A percentile compares a stretch with the other conserved stretches of the same genome.
Conservation (phyloP, 1,139 yeast genomes). For the Saccharomyces hybrid region DNA sequence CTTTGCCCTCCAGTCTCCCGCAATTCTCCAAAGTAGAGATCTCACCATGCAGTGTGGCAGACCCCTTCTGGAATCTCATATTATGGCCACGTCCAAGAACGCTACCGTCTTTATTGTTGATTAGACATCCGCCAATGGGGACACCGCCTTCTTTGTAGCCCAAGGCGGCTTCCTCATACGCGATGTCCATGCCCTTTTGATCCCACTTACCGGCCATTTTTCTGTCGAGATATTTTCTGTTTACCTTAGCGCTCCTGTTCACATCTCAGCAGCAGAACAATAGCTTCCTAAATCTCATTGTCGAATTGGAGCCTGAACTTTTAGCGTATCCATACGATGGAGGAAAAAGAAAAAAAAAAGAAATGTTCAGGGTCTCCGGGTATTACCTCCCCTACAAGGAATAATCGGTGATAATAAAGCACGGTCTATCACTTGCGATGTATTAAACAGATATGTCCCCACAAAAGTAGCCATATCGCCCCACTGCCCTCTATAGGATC, state of each 20-base stretch:
- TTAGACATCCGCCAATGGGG: constrained; percentile 76
- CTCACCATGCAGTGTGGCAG: constrained; percentile 85
- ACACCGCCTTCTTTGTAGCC: constrained; percentile 81
- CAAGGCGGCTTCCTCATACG: constrained; percentile 62
- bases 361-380: constrained; percentile 1
- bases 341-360: not conserved
- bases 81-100: constrained; percentile 85
- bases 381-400: constrained; percentile 1
- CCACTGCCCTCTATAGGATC: not conserved
- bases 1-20: constrained; percentile 67
- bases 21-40: constrained; percentile 83
- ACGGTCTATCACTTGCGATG: not conserved
- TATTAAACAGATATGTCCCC: not conserved
- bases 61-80: constrained; percentile 70
- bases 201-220: constrained; percentile 35
- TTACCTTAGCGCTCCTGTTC: not conserved
- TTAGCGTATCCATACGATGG: not conserved
- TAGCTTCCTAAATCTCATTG: not conserved
- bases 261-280: not conserved
- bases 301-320: not conserved
- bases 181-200: constrained; percentile 55
- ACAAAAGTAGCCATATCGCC: not conserved
- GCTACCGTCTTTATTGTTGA: constrained; percentile 65
- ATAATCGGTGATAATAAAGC: not conserved
- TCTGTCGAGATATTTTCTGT: not conserved